Base-by-base conservation (phyloP, 2,329 filamentous ascomycete genomes). In the Emericellopsis cladophorae region DNA sequence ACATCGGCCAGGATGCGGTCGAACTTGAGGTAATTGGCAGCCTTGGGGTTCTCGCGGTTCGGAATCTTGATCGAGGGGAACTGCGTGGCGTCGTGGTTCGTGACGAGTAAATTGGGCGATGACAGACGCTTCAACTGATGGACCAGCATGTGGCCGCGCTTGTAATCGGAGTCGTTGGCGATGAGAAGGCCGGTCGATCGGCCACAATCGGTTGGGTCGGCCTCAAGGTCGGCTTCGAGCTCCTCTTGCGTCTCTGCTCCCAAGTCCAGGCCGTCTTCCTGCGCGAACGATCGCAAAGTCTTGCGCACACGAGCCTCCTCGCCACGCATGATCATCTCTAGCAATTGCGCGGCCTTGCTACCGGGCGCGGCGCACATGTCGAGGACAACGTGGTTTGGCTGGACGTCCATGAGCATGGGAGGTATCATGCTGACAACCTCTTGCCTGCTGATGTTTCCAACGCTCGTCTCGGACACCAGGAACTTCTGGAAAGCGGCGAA, bases 401-500 rank as follows among this genome's bases (percentile, higher is more conserved):
- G 78, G 39, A 96, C 72, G 54, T 96, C 89, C 70, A 98, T 84
- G 52, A 96, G 71, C 51, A 96, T 74, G 22, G 92, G 92, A 22
- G 92, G 92, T 47, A 98, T 96, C 92, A 98, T 98, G 67, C 87
- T 95, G 54, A 98, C 92, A 36, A 95, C 83, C 66, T 98, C 92
- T 63, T 98, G 92, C 53, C 92, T 79, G 62, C 85, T 95, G 54
- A 98, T 96, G 60, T 96, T 98, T 53, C 92, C 92, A 18, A 96
- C 88, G 42, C 84, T 88, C 4, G 92, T 95, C 70, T 98, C 92
- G 40, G 90, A 93, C 39, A 98, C 92, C 39, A 98, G 74, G 68
- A 95, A 98, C 59, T 93, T 94, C 61, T 98, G 92, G 65, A 98
- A 96, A 23, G 85, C 83, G 39, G 88, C 81, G 59, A 98, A 98